Percentiles rank a stretch among this genome's conserved stretches.
These are phyloP conservation scores for Lasiosphaeris hirsuta DNA, from an alignment of 495 filamentous ascomycete genomes.

Conservation along the genomic window DNA sequence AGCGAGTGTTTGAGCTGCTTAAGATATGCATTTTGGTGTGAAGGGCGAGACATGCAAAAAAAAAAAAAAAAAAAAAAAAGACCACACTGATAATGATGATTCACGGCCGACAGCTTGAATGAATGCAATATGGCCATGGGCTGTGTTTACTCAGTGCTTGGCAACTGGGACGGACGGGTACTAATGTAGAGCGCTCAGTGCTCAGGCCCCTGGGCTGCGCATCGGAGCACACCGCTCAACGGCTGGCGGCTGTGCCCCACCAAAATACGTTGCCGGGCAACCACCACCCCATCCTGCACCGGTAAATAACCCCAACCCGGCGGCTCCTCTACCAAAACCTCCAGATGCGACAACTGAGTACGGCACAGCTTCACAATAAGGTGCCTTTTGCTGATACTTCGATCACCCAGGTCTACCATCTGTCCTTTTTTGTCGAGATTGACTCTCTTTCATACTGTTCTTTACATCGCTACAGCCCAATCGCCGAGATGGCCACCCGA, in stretches of 20 bases:
- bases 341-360: constrained; percentile 11
- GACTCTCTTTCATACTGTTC: neutral
- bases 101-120: no score
- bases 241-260: neutral
- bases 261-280: constrained; percentile 25
- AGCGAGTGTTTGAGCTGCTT: no score
- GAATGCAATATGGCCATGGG: no score
- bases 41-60: no score
- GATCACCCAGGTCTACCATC: neutral
- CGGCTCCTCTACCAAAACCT: neutral
- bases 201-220: neutral
- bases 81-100: no score
- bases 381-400: neutral
- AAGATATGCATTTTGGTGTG: no score
- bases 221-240: neutral
- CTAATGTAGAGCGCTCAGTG: no score
- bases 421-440: neutral
- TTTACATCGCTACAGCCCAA: neutral
- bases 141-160: no score
- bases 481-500: constrained; percentile 44
- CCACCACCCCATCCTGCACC: neutral
- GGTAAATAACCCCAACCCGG: constrained; percentile 16
- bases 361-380: constrained; percentile 6
- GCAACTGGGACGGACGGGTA: no score
- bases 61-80: no score